phyloP scores from a whole-genome alignment of 768 basidiomycete species.

The Auricularia auricula-judae region DNA sequence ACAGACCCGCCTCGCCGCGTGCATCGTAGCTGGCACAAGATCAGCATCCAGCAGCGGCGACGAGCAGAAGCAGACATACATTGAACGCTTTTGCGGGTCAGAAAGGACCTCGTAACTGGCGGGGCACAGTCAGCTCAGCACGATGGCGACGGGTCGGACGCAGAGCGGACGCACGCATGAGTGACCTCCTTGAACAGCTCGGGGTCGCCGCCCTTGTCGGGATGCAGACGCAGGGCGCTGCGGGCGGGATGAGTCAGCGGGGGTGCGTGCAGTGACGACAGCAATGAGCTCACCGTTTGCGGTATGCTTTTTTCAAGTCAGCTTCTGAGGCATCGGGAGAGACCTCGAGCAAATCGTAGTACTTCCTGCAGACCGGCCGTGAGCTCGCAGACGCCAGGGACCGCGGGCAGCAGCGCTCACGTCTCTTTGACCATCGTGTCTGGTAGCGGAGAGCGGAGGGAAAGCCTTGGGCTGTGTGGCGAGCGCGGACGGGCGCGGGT shows the following conservation, averaged over 20 bases:
- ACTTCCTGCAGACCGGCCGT: slow-evolving; percentile 45
- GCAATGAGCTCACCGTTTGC: slow-evolving; percentile 60
- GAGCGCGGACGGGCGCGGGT: slow-evolving; percentile 1
- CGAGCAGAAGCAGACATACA: slow-evolving; percentile 19
- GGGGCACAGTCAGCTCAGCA: slow-evolving; percentile 7
- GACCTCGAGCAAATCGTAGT: slow-evolving; percentile 88
- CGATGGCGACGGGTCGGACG: slow-evolving; percentile 2
- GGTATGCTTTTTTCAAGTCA: slow-evolving; percentile 92
- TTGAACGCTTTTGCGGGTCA: slow-evolving; percentile 66
- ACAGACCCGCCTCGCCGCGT: slow-evolving; percentile 84
- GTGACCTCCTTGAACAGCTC: slow-evolving; percentile 97
- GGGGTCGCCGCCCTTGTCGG: slow-evolving; percentile 93
- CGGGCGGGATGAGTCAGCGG: slow-evolving; percentile 1
- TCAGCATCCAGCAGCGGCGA: background rate
- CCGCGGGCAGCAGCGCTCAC: slow-evolving; percentile 4
- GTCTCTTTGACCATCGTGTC: slow-evolving; percentile 13
- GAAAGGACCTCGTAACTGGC: slow-evolving; percentile 85
- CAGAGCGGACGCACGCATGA: slow-evolving; percentile 61
- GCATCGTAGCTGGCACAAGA: slow-evolving; percentile 51
- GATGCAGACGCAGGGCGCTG: slow-evolving; percentile 77
- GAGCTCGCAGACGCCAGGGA: background rate
- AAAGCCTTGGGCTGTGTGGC: background rate
- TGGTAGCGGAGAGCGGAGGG: background rate
- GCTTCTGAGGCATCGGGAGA: slow-evolving; percentile 63
- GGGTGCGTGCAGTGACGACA: slow-evolving; percentile 2